These are phyloP conservation scores for Cryptosporidium andersoni DNA, from an alignment of 169 alveolate species.

Conservation along the genomic window DNA sequence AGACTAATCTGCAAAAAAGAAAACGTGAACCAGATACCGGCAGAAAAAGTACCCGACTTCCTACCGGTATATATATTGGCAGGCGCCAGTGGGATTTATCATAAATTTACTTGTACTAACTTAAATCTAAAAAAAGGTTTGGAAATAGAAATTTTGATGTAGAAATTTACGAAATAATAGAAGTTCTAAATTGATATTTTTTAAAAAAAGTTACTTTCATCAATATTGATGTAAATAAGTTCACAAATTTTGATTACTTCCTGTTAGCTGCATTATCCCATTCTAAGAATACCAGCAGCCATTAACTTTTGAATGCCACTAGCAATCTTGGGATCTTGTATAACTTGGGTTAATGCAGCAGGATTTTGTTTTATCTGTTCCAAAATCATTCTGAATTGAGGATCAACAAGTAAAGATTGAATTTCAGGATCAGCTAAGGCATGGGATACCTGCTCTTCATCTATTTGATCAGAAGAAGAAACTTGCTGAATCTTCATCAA, in stretches of 20 bases:
- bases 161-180: constrained; percentile 12
- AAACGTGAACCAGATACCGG: too few species aligned
- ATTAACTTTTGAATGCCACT: constrained; percentile 93
- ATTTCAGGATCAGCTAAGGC: constrained; percentile 98
- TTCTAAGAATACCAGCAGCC: constrained; percentile 96
- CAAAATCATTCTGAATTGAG: constrained; percentile 90
- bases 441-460: constrained; percentile 88
- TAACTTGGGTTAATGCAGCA: constrained; percentile 74
- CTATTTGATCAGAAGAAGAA: constrained; percentile 84
- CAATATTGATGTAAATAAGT: not conserved
- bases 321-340: constrained; percentile 94
- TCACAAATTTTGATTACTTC: too few species aligned
- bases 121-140: too few species aligned
- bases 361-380: constrained; percentile 88
- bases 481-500: constrained; percentile 85
- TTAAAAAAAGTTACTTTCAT: not conserved
- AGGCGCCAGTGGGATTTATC: too few species aligned
- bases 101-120: too few species aligned
- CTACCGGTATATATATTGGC: too few species aligned
- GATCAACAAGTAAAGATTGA: constrained; percentile 93
- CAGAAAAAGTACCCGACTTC: too few species aligned
- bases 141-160: constrained; percentile 15
- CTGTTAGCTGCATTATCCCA: constrained; percentile 75
- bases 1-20: too few species aligned
- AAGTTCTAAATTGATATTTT: constrained; percentile 1